Evolutionary conservation across 768 basidiomycete species (phyloP), one percentile per base, ranked within the genome.

Genomic region (Xerocomellus dryophilus): DNA sequence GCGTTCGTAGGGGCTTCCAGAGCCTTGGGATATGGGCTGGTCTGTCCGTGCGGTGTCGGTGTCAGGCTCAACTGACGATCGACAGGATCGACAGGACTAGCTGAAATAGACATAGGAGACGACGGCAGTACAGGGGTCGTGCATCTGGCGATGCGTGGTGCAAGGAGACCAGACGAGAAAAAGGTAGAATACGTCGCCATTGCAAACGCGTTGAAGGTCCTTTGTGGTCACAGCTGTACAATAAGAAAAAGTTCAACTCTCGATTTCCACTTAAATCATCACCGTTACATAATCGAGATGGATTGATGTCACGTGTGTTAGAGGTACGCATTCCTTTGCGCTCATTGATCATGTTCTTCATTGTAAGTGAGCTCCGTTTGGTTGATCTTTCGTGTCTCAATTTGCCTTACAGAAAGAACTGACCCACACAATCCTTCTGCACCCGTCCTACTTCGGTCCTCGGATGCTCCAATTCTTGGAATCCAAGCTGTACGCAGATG

Each of bases 361-460:
- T 87, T 51, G 85, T 83, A 66, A 75, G 84, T 77, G 50, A 43
- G 12, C 32, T 44, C 17, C 21, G 21, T 42, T 47, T 29, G 29
- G 46, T 32, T 14, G n/a, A 12, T 31, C 7, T 57, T 21, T 43
- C 18, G 43, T 31, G 43, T 49, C 50, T 56, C 31, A 46, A 58
- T 32, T 47, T 51, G 15, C 1, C 5, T 31, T 38, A 25, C 51
- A 98, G 96, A 96, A 97, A 82, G 90, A 95, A 69, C 81, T 99
- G 9, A 91, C 90, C n/a, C 94, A 98, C 69, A 96, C 94, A 5
- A 97, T 98, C 67, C 84, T 95, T 35, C 81, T 99, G 23, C 96
- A 98, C 68, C 97, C 97, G 23, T 98, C 96, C 17, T 99, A 97
- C 73, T 99, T 99, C 68, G 95, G 95, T 8, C 92, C 96, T 10